Base-by-base conservation (phyloP, 2,329 filamentous ascomycete genomes). In the Cladosporium austrohemisphaericum region DNA sequence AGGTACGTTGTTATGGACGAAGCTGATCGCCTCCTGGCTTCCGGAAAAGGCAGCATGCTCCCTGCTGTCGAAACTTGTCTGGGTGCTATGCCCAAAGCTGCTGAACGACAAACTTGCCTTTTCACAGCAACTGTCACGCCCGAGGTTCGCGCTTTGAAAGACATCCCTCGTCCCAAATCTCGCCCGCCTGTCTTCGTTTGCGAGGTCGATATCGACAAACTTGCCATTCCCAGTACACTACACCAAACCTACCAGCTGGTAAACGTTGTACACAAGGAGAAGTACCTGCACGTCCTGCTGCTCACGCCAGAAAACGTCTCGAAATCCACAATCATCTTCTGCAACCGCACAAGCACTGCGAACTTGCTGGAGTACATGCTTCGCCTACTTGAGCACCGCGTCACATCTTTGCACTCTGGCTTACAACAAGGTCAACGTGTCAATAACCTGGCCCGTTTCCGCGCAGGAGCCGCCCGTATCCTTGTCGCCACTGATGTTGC, bases 51-150 rank as follows among this genome's bases (percentile, higher is more conserved):
- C 20, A 91, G 85, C 69, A 96, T 96, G 91, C 76, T 96, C n/a
- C 86, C 88, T 4, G 93, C 96, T 62, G 83, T 98, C 1, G 88
- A 94, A 65, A 88, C 89, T 53, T 96, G 91, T 63, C 76, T 98
- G 3, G 84, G 82, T 2, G 84, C 85, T 2, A 77, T 98, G 0
- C 93, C 93, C 0, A 83, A 87, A 0, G 80, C 88, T 4, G 71
- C 78, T 1, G 76, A 88, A 62, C 81, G 93, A n/a, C 91, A 98
- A 68, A 98, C 92, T 0, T 80, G 95, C 13, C 80, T 98, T 2
- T 98, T 98, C 72, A 98, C 93, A 7, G 93, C 93, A 13, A 98
- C 93, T 1, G 84, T 98, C 35, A 97, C 93, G 0, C 83, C 88
- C 2, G 92, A 97, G 72, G 90, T 98, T 3, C 82, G 88, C 41